These are phyloP conservation scores for Sarcodon aspratus DNA, from an alignment of 768 basidiomycete species.

Conservation along the genomic window DNA sequence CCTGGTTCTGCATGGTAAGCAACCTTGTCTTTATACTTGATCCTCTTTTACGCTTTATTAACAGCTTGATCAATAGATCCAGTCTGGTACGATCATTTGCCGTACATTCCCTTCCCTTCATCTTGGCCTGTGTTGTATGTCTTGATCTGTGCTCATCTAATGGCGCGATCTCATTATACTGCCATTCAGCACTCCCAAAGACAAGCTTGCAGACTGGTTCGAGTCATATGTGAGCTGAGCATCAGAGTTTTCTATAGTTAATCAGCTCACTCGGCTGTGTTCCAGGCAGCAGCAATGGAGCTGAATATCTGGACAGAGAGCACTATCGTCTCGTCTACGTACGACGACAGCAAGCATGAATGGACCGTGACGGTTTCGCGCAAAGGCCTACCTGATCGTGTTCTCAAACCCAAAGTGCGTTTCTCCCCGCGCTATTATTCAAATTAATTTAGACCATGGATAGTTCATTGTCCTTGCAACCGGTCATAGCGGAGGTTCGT, in stretches of 20 bases:
- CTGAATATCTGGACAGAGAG: slow-evolving; percentile 50
- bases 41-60: slow-evolving; percentile 10
- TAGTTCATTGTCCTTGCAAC: too few species aligned
- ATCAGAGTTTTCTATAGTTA: too few species aligned
- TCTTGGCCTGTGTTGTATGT: slow-evolving; percentile 17
- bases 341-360: too few species aligned
- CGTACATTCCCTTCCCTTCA: neutral
- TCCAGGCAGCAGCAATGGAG: slow-evolving; percentile 24
- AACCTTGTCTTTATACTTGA: slow-evolving; percentile 22
- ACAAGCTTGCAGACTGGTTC: slow-evolving; percentile 33
- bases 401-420: too few species aligned
- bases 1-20: slow-evolving; percentile 27
- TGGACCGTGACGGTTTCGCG: too few species aligned
- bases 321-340: neutral
- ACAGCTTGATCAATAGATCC: neutral
- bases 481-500: too few species aligned
- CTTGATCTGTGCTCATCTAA: slow-evolving; percentile 26
- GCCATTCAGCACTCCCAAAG: slow-evolving; percentile 19
- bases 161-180: slow-evolving; percentile 22
- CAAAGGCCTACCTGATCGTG: too few species aligned
- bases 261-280: too few species aligned
- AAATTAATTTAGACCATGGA: too few species aligned
- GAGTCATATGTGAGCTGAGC: slow-evolving; percentile 20
- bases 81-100: too few species aligned
- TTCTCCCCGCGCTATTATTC: too few species aligned